Evolutionary conservation across 495 filamentous ascomycete genomes (phyloP).

Genomic region (Neurospora tetraspora): DNA sequence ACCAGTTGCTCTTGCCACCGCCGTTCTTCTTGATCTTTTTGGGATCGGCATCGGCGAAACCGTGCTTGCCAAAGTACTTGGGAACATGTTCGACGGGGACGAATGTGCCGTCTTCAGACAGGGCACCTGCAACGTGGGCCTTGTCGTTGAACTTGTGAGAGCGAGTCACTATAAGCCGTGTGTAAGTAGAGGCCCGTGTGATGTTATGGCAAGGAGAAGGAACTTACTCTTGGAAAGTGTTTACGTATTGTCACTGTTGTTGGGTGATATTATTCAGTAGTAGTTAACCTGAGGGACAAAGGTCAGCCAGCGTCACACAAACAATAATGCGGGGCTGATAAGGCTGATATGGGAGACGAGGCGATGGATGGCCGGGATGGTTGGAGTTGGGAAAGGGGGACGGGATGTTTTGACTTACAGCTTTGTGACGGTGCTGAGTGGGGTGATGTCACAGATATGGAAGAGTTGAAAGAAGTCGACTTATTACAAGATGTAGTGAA

Average conservation of each 20-base stretch:
- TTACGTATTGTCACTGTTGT: neutral
- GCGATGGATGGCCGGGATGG: conserved; percentile 5
- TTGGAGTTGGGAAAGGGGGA: neutral
- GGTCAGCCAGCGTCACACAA: conserved; percentile 7
- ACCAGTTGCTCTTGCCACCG: conserved; percentile 91
- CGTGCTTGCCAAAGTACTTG: conserved; percentile 85
- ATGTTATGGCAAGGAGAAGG: conserved; percentile 3
- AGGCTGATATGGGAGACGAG: neutral
- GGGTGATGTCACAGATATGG: conserved; percentile 1
- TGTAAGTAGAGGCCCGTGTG: conserved; percentile 6
- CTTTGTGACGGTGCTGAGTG: neutral
- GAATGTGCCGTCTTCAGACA: conserved; percentile 49
- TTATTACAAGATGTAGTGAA: conserved; percentile 2
- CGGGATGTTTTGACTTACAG: neutral
- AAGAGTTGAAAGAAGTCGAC: neutral
- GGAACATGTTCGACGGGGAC: conserved; percentile 62
- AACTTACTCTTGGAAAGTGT: conserved; percentile 20
- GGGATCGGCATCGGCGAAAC: conserved; percentile 70
- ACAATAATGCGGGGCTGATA: conserved; percentile 5
- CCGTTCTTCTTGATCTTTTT: conserved; percentile 96
- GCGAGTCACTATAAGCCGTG: conserved; percentile 63
- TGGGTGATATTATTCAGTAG: neutral
- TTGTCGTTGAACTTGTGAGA: conserved; percentile 88
- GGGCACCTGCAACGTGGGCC: conserved; percentile 53
- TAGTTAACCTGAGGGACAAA: neutral